These are phyloP conservation scores for Candida patagonica DNA, from an alignment of 805 yeast species.

Conservation along the genomic window DNA sequence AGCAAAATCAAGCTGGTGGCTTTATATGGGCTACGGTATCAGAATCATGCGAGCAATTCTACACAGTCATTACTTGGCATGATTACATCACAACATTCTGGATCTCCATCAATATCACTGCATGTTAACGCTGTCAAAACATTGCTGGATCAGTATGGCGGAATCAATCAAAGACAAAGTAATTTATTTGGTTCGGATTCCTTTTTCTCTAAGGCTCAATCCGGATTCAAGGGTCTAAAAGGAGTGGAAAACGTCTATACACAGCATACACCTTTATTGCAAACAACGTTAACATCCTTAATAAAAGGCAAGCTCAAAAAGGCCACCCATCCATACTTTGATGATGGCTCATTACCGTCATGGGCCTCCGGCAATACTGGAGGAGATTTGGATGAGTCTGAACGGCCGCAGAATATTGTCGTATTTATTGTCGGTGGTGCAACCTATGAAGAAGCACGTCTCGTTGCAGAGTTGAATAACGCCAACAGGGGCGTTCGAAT, in stretches of 20 bases:
- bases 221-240: constrained; percentile 34
- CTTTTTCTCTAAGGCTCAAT: constrained; percentile 32
- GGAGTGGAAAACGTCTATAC: constrained; percentile 57
- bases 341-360: constrained; percentile 22
- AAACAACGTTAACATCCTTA: constrained; percentile 35
- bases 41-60: constrained; percentile 40
- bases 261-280: constrained; percentile 80
- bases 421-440: constrained; percentile 66
- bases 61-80: constrained; percentile 21
- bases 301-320: constrained; percentile 34
- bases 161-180: constrained; percentile 36
- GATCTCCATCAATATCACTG: constrained; percentile 2
- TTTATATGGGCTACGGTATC: constrained; percentile 67
- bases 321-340: constrained; percentile 36
- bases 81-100: constrained; percentile 16
- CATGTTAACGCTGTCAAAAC: constrained; percentile 37
- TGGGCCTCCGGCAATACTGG: constrained; percentile 13
- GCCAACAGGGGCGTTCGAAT: constrained; percentile 45
- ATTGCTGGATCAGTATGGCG: constrained; percentile 36
- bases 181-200: constrained; percentile 32
- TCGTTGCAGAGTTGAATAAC: constrained; percentile 63
- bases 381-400: constrained; percentile 13
- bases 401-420: constrained; percentile 29
- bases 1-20: constrained; percentile 65
- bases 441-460: constrained; percentile 85